A percentile compares a stretch with the other conserved stretches of the same genome.
phyloP scores from a whole-genome alignment of 2,329 filamentous ascomycete genomes.

The Pseudopithomyces chartarum region DNA sequence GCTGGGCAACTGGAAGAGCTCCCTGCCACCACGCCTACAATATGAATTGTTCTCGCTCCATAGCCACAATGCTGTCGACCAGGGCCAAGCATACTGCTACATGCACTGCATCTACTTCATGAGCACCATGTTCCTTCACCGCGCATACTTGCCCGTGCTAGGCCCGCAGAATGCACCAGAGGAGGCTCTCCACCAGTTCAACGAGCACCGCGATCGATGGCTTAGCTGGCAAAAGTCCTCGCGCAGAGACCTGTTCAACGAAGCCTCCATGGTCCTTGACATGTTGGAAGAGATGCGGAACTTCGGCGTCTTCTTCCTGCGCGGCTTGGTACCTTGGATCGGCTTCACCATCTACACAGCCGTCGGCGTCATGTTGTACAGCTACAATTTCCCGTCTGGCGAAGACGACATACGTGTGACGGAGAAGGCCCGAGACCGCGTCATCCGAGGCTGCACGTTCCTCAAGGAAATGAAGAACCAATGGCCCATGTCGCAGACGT shows the following conservation, averaged over 20 bases:
- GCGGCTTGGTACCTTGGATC: constrained; percentile 48
- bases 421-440: constrained; percentile 38
- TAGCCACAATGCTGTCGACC: constrained; percentile 49
- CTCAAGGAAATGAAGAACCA: constrained; percentile 48
- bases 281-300: constrained; percentile 50
- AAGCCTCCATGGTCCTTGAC: constrained; percentile 44
- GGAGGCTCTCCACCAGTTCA: constrained; percentile 38
- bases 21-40: constrained; percentile 40
- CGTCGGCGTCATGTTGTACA: constrained; percentile 48
- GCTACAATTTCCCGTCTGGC: constrained; percentile 42
- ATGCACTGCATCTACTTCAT: constrained; percentile 51
- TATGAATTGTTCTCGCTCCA: constrained; percentile 47
- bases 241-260: constrained; percentile 42
- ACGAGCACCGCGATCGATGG: constrained; percentile 41
- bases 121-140: constrained; percentile 49
- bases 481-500: constrained; percentile 49
- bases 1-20: constrained; percentile 43
- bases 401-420: constrained; percentile 42
- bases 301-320: constrained; percentile 47
- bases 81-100: constrained; percentile 49
- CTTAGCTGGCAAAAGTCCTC: constrained; percentile 44
- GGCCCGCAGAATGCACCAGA: constrained; percentile 40
- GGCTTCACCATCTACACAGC: constrained; percentile 50
- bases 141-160: constrained; percentile 46
- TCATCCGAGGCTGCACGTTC: constrained; percentile 44